phyloP scores from a whole-genome alignment of 1,284 basidiomycete genomes.

The Cystobasidiaceae sp. region DNA sequence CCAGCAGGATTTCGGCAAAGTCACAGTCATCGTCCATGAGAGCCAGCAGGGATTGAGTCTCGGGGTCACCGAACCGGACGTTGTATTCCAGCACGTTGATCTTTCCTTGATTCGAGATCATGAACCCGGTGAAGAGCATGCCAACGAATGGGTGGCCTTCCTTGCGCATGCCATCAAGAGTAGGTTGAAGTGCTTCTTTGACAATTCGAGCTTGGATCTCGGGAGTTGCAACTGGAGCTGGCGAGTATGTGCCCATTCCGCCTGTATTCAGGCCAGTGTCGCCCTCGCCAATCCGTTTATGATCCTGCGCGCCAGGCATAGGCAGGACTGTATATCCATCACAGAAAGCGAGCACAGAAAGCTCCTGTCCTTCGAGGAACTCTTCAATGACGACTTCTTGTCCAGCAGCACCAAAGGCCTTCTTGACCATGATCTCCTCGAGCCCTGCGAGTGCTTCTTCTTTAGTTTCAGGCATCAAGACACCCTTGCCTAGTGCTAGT shows the following conservation, averaged over 20 bases:
- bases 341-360: slow-evolving; percentile 89
- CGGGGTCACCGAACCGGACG: slow-evolving; percentile 96
- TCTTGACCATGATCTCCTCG: slow-evolving; percentile 77
- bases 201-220: slow-evolving; percentile 72
- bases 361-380: slow-evolving; percentile 79
- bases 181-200: slow-evolving; percentile 72
- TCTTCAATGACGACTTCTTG: slow-evolving; percentile 88
- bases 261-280: slow-evolving; percentile 93
- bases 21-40: slow-evolving; percentile 73
- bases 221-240: slow-evolving; percentile 80
- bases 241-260: slow-evolving; percentile 97
- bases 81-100: slow-evolving; percentile 94
- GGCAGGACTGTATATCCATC: slow-evolving; percentile 91
- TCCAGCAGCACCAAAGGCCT: slow-evolving; percentile 74
- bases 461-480: slow-evolving; percentile 76
- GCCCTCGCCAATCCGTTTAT: slow-evolving; percentile 96
- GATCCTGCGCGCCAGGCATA: slow-evolving; percentile 92
- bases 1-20: slow-evolving; percentile 73
- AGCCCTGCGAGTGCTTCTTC: slow-evolving; percentile 78
- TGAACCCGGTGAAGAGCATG: slow-evolving; percentile 91
- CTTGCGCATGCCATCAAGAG: slow-evolving; percentile 89
- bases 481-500: slow-evolving; percentile 92
- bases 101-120: slow-evolving; percentile 74
- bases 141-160: slow-evolving; percentile 93
- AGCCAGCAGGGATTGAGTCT: slow-evolving; percentile 90